Evolutionary conservation across 495 filamentous ascomycete species (phyloP), one percentile per base, ranked within the genome.

Genomic region (Stereocaulon alpinum): DNA sequence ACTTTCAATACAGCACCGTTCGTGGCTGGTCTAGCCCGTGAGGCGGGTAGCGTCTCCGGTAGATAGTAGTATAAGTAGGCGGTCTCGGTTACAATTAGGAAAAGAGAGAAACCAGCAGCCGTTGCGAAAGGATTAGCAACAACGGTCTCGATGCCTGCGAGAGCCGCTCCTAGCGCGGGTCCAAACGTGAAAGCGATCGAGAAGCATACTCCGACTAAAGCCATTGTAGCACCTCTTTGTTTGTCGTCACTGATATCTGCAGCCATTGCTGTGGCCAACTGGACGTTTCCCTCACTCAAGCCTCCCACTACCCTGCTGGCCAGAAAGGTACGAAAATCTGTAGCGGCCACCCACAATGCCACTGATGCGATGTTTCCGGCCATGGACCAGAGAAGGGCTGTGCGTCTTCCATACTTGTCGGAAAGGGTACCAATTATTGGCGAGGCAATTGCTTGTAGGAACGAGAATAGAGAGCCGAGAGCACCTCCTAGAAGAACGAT

Each of bases 161-260:
- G 74, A 61, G 80, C 89, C 1, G 94, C 93, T 42, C 93, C 93
- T 55, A 99, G 76, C 30, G 91, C 87, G 0, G 93, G 93, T 0
- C 93, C 93, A 66, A 93, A 94, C 1, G 94, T 97, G 69, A 99
- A 99, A 14, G 93, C 91, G 64, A 99, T 87, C 53, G 86, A 91
- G 76, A 99, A 99, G 72, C 94, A 97, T 41, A 85, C 92, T 40
- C 93, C 93, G 15, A 99, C 90, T 43, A 97, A 77, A 15, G 93
- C 93, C 86, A 99, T 96, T 32, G 94, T 95, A 17, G 87, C 83
- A 2, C 90, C 89, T 27, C 93, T 80, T 58, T 82, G 85, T 48
- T 80, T 78, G 55, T 87, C 83, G 65, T 93, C 89, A 58, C 87
- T 93, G 59, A 99, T 87, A 72, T 99, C 93, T 9, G 93, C 94